A percentile compares a stretch with the other conserved stretches of the same genome.
Conservation (phyloP, 163 green algal genomes). For the Scenedesmus sp. region DNA sequence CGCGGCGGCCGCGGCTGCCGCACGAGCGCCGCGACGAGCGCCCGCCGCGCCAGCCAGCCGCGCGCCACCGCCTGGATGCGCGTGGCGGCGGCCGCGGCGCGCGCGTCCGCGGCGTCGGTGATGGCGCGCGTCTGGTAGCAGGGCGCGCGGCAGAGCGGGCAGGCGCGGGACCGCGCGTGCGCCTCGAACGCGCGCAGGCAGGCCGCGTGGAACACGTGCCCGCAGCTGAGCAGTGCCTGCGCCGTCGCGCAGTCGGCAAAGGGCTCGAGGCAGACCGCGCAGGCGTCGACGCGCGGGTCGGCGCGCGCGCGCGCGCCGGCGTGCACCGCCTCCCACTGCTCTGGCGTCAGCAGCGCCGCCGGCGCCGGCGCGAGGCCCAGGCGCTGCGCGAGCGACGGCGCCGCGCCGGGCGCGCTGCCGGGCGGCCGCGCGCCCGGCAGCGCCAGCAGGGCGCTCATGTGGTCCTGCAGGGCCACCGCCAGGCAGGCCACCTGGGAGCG, state of each 20-base stretch:
- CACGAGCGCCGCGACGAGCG: conserved; percentile 45
- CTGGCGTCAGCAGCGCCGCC: conserved; percentile 12
- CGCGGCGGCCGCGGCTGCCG: conserved; percentile 50
- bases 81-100: conserved; percentile 17
- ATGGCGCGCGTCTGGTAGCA: conserved; percentile 75
- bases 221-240: conserved; percentile 79
- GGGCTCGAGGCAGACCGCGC: conserved; percentile 22
- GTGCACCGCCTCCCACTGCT: conserved; percentile 29
- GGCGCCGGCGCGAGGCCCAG: conserved; percentile 8
- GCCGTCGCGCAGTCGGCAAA: no score
- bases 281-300: background rate
- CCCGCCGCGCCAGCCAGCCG: conserved; percentile 50
- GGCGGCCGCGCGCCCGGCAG: background rate
- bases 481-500: background rate
- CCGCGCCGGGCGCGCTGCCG: background rate
- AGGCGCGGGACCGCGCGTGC: conserved; percentile 56
- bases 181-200: conserved; percentile 75
- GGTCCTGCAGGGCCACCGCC: conserved; percentile 35
- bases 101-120: conserved; percentile 57
- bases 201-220: conserved; percentile 75
- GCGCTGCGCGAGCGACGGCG: conserved; percentile 18
- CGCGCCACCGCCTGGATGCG: conserved; percentile 64
- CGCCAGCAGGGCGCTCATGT: conserved; percentile 21
- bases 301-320: background rate
- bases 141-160: conserved; percentile 70